These are phyloP conservation scores for Zygoascus flipseniorum DNA, from an alignment of 805 yeast species.

Conservation along the genomic window DNA sequence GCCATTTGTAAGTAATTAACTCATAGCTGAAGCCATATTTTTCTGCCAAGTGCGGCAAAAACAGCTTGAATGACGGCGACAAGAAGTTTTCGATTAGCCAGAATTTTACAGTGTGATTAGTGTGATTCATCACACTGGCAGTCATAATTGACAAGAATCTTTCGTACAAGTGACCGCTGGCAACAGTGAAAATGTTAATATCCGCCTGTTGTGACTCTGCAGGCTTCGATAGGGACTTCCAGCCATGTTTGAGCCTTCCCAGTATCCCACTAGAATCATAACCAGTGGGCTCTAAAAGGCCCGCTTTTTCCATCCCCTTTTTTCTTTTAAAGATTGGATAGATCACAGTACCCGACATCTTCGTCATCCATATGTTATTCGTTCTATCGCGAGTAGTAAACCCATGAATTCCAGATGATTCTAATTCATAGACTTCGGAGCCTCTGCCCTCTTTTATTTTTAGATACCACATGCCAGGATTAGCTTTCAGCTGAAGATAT, in stretches of 20 bases:
- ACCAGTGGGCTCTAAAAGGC: slow-evolving; percentile 9
- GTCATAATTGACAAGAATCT: slow-evolving; percentile 71
- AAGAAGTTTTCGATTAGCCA: slow-evolving; percentile 82
- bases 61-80: slow-evolving; percentile 57
- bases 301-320: slow-evolving; percentile 31
- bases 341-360: slow-evolving; percentile 39
- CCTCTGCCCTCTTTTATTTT: slow-evolving; percentile 37
- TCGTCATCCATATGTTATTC: slow-evolving; percentile 27
- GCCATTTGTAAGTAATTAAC: slow-evolving; percentile 85
- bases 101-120: slow-evolving; percentile 60
- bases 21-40: slow-evolving; percentile 62
- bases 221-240: slow-evolving; percentile 7
- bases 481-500: slow-evolving; percentile 67
- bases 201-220: slow-evolving; percentile 39
- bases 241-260: slow-evolving; percentile 10
- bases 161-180: slow-evolving; percentile 76
- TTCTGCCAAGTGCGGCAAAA: slow-evolving; percentile 51
- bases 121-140: slow-evolving; percentile 59
- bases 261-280: neutral
- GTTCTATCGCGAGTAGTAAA: slow-evolving; percentile 2
- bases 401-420: slow-evolving; percentile 2
- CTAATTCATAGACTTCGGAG: slow-evolving; percentile 34
- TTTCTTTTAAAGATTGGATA: slow-evolving; percentile 39
- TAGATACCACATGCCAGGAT: slow-evolving; percentile 65
- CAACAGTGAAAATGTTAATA: slow-evolving; percentile 72